phyloP scores from a whole-genome alignment of 2,329 filamentous ascomycete species.

The Mycosphaerelloides madeirae region DNA sequence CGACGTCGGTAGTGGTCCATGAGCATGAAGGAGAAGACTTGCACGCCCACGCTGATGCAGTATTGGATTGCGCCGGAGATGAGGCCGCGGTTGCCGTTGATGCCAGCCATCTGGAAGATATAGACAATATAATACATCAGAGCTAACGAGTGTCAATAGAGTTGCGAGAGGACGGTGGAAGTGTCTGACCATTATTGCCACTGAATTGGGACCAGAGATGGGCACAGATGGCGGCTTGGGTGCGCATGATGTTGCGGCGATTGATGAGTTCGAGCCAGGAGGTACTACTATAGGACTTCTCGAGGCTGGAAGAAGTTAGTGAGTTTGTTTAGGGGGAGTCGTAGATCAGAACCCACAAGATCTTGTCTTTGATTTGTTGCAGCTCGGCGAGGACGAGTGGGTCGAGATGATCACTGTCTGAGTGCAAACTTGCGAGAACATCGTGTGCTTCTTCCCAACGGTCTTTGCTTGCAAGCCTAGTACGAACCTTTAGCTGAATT shows the following conservation, averaged over 20 bases:
- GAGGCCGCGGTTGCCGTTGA: slow-evolving; percentile 6
- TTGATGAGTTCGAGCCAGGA: slow-evolving; percentile 10
- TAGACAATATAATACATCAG: slow-evolving; percentile 20
- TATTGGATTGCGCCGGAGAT: slow-evolving; percentile 10
- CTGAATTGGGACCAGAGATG: slow-evolving; percentile 12
- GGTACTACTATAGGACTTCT: slow-evolving; percentile 8
- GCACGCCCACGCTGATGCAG: slow-evolving; percentile 12
- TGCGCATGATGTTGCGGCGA: slow-evolving; percentile 9
- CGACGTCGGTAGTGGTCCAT: slow-evolving; percentile 11
- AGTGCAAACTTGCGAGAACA: slow-evolving; percentile 6
- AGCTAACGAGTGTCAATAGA: no score
- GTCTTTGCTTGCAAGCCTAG: slow-evolving; percentile 9
- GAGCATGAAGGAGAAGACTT: slow-evolving; percentile 11
- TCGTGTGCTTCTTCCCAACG: slow-evolving; percentile 10
- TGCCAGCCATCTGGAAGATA: slow-evolving; percentile 13
- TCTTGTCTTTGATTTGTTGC: slow-evolving; percentile 13
- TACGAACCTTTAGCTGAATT: background rate
- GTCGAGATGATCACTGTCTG: slow-evolving; percentile 3
- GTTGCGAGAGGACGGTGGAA: no score
- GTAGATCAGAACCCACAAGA: background rate
- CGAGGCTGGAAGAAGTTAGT: slow-evolving; percentile 1
- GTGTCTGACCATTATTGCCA: slow-evolving; percentile 10
- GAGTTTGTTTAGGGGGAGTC: background rate
- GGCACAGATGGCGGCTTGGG: slow-evolving; percentile 5
- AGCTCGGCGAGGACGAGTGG: slow-evolving; percentile 9